These are phyloP conservation scores for Pascua guehoae DNA, from an alignment of 1,284 basidiomycete species.

Conservation along the genomic window DNA sequence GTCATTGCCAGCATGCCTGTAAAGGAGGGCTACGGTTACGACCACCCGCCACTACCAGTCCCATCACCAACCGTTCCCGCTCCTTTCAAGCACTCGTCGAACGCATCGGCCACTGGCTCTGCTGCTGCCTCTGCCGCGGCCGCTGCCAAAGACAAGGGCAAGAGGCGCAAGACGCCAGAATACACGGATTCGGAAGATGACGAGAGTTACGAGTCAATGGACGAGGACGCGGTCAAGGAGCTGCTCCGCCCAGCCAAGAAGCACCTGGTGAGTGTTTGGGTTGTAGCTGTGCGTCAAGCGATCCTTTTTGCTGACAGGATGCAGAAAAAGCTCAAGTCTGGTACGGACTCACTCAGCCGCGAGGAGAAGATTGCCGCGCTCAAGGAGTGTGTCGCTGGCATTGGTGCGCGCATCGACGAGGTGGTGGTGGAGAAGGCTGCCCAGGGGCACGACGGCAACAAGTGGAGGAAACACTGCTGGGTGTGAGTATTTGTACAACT, in stretches of 20 bases:
- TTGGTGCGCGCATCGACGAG: constrained; percentile 85
- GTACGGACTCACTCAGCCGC: constrained; percentile 84
- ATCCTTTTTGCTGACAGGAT: constrained; percentile 2
- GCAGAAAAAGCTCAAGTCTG: constrained; percentile 88
- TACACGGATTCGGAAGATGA: constrained; percentile 88
- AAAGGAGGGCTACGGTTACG: constrained; percentile 45
- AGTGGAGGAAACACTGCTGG: constrained; percentile 94
- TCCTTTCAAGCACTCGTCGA: not conserved
- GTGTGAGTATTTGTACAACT: constrained; percentile 59
- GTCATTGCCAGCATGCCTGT: constrained; percentile 55
- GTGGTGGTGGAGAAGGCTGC: constrained; percentile 73
- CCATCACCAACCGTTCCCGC: too few species aligned
- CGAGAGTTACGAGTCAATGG: constrained; percentile 79
- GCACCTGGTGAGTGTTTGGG: constrained; percentile 65
- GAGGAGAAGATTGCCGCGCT: constrained; percentile 93
- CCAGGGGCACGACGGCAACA: constrained; percentile 70
- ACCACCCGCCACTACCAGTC: constrained; percentile 29
- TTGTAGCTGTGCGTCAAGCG: not conserved
- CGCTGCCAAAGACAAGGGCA: constrained; percentile 57
- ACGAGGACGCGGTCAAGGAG: constrained; percentile 91
- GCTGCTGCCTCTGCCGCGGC: constrained; percentile 2
- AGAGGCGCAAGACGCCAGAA: constrained; percentile 81
- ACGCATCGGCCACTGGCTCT: not conserved
- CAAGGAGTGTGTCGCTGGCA: constrained; percentile 91
- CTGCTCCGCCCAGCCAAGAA: constrained; percentile 94